Conservation (phyloP, 129 eudicot species). For the Tagetes patula region DNA sequence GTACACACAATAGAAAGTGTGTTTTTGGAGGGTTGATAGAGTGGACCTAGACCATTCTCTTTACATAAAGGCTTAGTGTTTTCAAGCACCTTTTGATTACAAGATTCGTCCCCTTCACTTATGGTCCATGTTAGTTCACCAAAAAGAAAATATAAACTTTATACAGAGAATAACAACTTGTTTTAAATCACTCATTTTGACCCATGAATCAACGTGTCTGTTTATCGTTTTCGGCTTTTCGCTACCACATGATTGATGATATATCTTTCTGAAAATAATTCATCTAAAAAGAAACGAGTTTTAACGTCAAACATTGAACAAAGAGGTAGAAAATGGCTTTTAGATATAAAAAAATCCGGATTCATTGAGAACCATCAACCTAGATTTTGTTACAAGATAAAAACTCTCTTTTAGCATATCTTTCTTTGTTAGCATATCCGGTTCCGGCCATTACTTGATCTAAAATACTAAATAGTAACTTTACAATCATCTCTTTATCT, state of each 20-base stretch:
- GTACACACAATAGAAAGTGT: neutral
- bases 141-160: neutral
- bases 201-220: neutral
- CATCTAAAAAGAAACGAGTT: neutral
- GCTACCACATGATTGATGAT: neutral
- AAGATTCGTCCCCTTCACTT: conserved; percentile 23
- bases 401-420: neutral
- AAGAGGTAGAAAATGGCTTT: neutral
- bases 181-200: neutral
- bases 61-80: conserved; percentile 26
- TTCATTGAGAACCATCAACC: neutral
- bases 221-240: neutral
- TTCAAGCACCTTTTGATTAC: conserved; percentile 33
- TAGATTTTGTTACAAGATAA: neutral
- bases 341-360: neutral
- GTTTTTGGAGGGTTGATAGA: conserved; percentile 3
- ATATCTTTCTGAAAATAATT: neutral
- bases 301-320: neutral
- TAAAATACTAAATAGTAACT: neutral
- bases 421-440: neutral
- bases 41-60: conserved; percentile 35
- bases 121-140: conserved; percentile 24
- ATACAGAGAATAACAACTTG: neutral
- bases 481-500: neutral
- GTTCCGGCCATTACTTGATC: neutral